Evolutionary conservation across 768 basidiomycete species (phyloP).

Genomic region (Lactarius evosmus): DNA sequence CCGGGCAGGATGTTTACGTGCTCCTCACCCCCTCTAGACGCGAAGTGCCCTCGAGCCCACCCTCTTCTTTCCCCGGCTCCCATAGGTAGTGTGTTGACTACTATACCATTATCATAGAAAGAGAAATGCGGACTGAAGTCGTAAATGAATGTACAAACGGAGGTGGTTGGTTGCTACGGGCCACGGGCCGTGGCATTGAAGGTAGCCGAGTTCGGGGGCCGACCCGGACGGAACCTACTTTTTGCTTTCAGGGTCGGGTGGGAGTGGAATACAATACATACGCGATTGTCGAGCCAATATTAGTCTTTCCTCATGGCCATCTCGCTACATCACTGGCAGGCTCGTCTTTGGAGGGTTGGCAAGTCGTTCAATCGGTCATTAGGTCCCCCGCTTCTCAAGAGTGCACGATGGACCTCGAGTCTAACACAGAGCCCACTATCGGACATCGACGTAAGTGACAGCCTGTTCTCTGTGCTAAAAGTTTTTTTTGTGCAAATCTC

Average conservation of each 20-base stretch:
- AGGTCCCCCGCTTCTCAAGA: not conserved
- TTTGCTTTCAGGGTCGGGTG: not conserved
- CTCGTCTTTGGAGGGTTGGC: constrained; percentile 4
- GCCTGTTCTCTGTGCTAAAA: no score
- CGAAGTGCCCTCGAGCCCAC: not conserved
- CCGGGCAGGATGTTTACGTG: not conserved
- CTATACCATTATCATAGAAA: not conserved
- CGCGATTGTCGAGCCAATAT: not conserved
- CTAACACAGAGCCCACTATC: constrained; percentile 2
- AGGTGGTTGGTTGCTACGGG: no score
- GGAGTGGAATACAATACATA: not conserved
- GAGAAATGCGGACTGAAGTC: not conserved
- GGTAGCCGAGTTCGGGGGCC: not conserved
- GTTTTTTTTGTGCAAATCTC: not conserved
- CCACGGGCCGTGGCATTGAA: not conserved
- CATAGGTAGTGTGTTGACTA: not conserved
- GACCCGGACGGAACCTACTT: not conserved
- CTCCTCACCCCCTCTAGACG: not conserved
- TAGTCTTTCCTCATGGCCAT: constrained; percentile 10
- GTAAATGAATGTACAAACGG: not conserved
- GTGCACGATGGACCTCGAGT: constrained; percentile 21
- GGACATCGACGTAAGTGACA: constrained; percentile 21
- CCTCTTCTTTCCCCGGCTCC: constrained; percentile 4
- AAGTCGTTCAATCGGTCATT: not conserved
- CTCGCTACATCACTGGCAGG: constrained; percentile 13